Conservation (phyloP, 2,329 filamentous ascomycete genomes). For the Conoideocrella luteorostrata region DNA sequence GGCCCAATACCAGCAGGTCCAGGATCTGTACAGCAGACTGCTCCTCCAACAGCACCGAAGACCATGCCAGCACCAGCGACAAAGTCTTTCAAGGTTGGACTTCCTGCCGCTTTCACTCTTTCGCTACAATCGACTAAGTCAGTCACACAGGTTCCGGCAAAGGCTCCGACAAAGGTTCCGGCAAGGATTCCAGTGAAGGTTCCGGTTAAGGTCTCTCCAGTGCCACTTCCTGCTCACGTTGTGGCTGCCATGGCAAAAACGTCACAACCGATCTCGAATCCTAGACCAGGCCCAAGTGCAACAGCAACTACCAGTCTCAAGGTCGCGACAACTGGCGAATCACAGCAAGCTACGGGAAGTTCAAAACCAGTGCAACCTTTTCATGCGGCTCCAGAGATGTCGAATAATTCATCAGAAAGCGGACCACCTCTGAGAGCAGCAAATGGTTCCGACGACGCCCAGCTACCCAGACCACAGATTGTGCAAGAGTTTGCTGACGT, state of each 20-base stretch:
- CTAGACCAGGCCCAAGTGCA: background rate
- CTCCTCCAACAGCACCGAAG: slow-evolving; percentile 13
- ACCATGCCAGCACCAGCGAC: slow-evolving; percentile 17
- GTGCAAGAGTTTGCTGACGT: slow-evolving; percentile 34
- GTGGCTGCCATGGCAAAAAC: slow-evolving; percentile 28
- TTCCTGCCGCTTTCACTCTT: slow-evolving; percentile 17
- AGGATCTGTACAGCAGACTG: slow-evolving; percentile 1
- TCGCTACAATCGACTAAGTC: slow-evolving; percentile 22
- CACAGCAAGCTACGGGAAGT: background rate
- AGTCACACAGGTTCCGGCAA: slow-evolving; percentile 27
- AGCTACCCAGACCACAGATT: background rate
- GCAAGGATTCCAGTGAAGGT: slow-evolving; percentile 29
- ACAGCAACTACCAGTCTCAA: slow-evolving; percentile 12
- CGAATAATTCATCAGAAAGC: slow-evolving; percentile 6
- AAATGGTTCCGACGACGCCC: background rate
- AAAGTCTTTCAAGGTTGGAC: slow-evolving; percentile 28
- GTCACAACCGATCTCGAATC: background rate
- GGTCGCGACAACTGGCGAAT: slow-evolving; percentile 7
- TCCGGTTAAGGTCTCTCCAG: slow-evolving; percentile 36
- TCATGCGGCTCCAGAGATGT: background rate
- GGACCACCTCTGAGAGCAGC: background rate
- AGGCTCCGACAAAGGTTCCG: slow-evolving; percentile 24
- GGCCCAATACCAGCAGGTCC: background rate
- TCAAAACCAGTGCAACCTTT: background rate
- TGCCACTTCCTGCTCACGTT: slow-evolving; percentile 37